Percentiles rank a stretch among this genome's conserved stretches.
These are phyloP conservation scores for Pisolithus albus DNA, from an alignment of 768 basidiomycete species.

Conservation along the genomic window DNA sequence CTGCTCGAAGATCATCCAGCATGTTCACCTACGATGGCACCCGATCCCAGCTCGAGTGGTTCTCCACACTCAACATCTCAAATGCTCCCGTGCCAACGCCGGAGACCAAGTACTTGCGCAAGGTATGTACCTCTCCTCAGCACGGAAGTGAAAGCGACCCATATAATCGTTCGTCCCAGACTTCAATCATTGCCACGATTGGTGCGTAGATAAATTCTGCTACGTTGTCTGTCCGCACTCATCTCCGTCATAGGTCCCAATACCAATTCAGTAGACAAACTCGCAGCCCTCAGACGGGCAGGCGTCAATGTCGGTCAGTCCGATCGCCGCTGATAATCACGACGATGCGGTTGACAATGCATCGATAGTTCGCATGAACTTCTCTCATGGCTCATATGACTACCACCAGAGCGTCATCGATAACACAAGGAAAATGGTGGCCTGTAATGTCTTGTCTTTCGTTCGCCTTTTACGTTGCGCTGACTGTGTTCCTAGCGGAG, in stretches of 20 bases:
- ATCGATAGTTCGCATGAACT: constrained; percentile 94
- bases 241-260: constrained; percentile 68
- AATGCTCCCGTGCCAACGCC: constrained; percentile 66
- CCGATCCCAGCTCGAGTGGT: constrained; percentile 90
- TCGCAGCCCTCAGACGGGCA: constrained; percentile 75
- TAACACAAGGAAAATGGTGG: constrained; percentile 85
- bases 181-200: constrained; percentile 97
- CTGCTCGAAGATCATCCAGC: constrained; percentile 6
- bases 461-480: background rate
- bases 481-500: constrained; percentile 32
- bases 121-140: constrained; percentile 46
- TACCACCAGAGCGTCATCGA: constrained; percentile 99
- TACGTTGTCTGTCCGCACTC: constrained; percentile 1
- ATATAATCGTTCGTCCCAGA: constrained; percentile 44
- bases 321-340: background rate
- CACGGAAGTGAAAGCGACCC: background rate
- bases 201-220: constrained; percentile 41
- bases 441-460: constrained; percentile 39
- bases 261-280: constrained; percentile 86
- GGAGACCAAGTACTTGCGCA: constrained; percentile 81
- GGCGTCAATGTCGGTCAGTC: constrained; percentile 94
- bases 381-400: constrained; percentile 97
- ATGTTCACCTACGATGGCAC: constrained; percentile 57
- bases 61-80: constrained; percentile 70
- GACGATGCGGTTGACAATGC: background rate